Evolutionary conservation across 2,329 filamentous ascomycete species (phyloP).

Genomic region (Ceratocystis variospora): DNA sequence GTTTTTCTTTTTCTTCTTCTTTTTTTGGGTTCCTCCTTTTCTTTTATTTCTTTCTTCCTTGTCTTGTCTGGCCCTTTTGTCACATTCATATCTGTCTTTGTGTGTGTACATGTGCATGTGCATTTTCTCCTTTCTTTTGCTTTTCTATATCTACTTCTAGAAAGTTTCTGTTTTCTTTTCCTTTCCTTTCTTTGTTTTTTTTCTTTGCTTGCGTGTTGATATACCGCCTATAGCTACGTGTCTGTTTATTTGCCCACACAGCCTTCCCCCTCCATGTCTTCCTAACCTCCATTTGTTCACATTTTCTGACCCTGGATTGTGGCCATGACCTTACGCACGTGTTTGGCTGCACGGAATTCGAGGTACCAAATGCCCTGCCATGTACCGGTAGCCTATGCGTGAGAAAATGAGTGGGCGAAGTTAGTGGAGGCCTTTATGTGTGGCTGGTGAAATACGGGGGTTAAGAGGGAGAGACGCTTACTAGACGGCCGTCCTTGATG

Average conservation of each 20-base stretch:
- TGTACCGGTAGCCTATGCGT: slow-evolving; percentile 42
- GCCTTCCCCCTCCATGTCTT: slow-evolving; percentile 45
- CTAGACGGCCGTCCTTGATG: slow-evolving; percentile 71
- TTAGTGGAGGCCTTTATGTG: background rate
- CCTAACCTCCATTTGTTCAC: slow-evolving; percentile 24
- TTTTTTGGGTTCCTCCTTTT: background rate
- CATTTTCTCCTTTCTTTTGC: background rate
- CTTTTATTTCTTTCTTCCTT: background rate
- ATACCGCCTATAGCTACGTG: background rate
- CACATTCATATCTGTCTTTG: background rate
- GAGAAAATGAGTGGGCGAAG: background rate
- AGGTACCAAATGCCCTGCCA: slow-evolving; percentile 93
- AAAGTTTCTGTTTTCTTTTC: slow-evolving; percentile 1
- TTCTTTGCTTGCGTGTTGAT: background rate
- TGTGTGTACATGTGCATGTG: background rate
- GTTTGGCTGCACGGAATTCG: slow-evolving; percentile 67
- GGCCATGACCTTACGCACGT: slow-evolving; percentile 70
- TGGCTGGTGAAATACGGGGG: background rate
- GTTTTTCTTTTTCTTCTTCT: background rate
- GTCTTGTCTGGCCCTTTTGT: background rate
- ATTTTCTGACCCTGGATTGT: slow-evolving; percentile 80
- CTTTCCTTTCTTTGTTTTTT: background rate
- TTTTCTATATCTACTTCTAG: background rate
- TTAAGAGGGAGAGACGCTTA: slow-evolving; percentile 26
- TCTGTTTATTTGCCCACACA: background rate